phyloP scores from a whole-genome alignment of 140 eudicot genomes.

The Stevia rebaudiana region DNA sequence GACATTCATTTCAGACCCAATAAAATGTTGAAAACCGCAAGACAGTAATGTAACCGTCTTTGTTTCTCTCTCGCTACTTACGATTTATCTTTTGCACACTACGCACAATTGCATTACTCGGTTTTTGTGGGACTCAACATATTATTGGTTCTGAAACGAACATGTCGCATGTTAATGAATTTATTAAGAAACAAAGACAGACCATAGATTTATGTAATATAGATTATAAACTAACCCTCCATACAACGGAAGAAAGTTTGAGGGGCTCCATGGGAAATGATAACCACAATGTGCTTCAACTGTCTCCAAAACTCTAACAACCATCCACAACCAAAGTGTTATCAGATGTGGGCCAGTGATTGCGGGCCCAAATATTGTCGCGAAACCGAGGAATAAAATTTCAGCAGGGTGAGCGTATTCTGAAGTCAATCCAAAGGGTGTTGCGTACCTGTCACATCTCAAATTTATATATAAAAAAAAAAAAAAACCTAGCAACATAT shows the following conservation, averaged over 20 bases:
- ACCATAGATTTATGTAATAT: constrained; percentile 2
- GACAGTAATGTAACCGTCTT: no score
- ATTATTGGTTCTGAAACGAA: no score
- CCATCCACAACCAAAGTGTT: constrained; percentile 98
- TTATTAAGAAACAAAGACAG: not conserved
- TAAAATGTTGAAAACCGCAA: no score
- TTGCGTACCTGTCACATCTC: constrained; percentile 62
- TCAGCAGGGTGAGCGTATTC: constrained; percentile 99
- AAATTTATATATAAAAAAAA: not conserved
- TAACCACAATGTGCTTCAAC: constrained; percentile 99
- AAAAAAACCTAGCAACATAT: no score
- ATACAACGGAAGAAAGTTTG: constrained; percentile 84
- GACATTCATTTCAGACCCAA: no score
- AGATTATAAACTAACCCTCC: constrained; percentile 66
- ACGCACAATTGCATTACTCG: no score
- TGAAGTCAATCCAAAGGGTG: constrained; percentile 95
- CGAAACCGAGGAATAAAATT: constrained; percentile 93
- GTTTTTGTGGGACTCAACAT: no score
- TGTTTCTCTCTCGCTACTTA: no score
- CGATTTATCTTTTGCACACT: no score
- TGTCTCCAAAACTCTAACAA: constrained; percentile 88
- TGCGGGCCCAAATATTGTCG: constrained; percentile 94
- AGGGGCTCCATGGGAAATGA: constrained; percentile 98
- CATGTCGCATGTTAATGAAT: not conserved
- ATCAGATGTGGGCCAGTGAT: constrained; percentile 94